Percentiles rank a stretch among this genome's conserved stretches.
These are phyloP conservation scores for Arachis monticola DNA, from an alignment of 331 rosid genomes.

Conservation along the genomic window DNA sequence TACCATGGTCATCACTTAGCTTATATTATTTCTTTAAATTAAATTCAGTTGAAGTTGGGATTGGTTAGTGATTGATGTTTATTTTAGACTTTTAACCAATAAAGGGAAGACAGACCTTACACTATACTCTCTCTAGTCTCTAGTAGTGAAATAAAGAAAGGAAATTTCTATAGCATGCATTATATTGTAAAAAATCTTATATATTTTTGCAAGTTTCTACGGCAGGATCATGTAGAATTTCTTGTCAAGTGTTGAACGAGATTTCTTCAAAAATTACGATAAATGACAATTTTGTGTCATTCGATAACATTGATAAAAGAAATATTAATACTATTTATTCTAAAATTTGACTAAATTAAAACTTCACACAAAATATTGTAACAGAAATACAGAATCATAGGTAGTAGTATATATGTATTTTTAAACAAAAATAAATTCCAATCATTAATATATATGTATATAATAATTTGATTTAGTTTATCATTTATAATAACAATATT, in stretches of 20 bases:
- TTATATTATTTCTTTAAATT: too few relatives aligned
- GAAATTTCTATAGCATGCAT: too few relatives aligned
- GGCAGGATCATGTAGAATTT: not conserved
- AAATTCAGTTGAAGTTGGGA: not conserved
- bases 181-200: too few relatives aligned
- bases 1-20: not conserved
- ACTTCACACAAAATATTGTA: not conserved
- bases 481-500: too few relatives aligned
- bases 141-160: too few relatives aligned
- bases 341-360: not conserved
- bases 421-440: too few relatives aligned
- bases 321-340: not conserved
- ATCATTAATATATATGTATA: too few relatives aligned
- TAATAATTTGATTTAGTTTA: too few relatives aligned
- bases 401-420: too few relatives aligned
- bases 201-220: not conserved
- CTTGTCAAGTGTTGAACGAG: not conserved
- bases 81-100: not conserved
- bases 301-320: not conserved
- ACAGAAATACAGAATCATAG: too few relatives aligned
- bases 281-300: not conserved
- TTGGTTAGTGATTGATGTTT: not conserved
- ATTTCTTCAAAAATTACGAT: constrained; percentile 7
- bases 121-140: too few relatives aligned
- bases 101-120: too few relatives aligned